phyloP scores from a whole-genome alignment of 176 grass and related monocot species.

The Aegilops speltoides region DNA sequence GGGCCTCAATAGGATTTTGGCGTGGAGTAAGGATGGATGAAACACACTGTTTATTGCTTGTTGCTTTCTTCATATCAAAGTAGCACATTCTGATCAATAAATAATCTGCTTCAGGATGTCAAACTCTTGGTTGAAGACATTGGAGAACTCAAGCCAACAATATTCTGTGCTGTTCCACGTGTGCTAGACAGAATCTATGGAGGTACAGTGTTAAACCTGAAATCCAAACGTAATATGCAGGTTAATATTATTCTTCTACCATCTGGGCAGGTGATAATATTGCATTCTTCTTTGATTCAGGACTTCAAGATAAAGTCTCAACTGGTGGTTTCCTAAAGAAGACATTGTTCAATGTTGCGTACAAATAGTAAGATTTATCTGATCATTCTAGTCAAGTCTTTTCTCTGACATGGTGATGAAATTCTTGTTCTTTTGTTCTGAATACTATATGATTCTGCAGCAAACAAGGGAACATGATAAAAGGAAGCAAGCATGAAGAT shows the following conservation, averaged over 20 bases:
- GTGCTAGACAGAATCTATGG: conserved; percentile 84
- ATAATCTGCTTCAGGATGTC: conserved; percentile 66
- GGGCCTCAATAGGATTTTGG: conserved; percentile 97
- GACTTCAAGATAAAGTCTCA: conserved; percentile 80
- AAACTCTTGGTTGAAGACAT: conserved; percentile 93
- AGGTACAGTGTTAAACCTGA: conserved; percentile 50
- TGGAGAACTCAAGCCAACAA: conserved; percentile 86
- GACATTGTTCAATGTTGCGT: conserved; percentile 77
- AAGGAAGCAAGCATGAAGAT: conserved; percentile 80
- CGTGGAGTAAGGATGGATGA: conserved; percentile 65
- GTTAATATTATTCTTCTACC: neutral
- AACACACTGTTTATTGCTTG: neutral
- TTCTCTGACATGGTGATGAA: conserved; percentile 16
- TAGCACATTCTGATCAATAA: conserved; percentile 22
- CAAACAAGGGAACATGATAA: conserved; percentile 88
- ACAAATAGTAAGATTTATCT: conserved; percentile 66
- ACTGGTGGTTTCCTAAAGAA: conserved; percentile 76
- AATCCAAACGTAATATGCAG: neutral
- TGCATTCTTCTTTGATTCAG: conserved; percentile 47
- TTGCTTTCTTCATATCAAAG: conserved; percentile 2
- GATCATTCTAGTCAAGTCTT: neutral
- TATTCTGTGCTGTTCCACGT: conserved; percentile 96
- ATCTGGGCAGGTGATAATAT: neutral
- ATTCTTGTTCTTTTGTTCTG: conserved; percentile 23
- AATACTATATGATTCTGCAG: conserved; percentile 38